Evolutionary conservation across 345 rosid genomes (phyloP).

Genomic region (Firmiana major): DNA sequence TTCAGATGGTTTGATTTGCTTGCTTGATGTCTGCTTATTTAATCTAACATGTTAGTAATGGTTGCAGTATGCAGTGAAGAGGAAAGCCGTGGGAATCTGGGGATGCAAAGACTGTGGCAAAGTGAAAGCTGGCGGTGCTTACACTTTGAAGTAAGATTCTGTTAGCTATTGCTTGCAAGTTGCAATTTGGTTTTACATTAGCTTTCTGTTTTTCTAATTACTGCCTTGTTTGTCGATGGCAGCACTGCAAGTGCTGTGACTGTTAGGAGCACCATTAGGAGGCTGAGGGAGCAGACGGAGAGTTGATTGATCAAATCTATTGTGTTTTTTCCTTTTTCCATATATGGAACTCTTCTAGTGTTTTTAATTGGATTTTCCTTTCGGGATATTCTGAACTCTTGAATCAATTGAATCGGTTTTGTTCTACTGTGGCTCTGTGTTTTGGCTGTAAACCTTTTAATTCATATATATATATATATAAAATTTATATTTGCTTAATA

Average conservation of each 20-base stretch:
- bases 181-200: background rate
- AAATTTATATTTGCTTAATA: no score
- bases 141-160: slow-evolving; percentile 51
- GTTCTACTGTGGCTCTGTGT: background rate
- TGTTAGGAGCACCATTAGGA: slow-evolving; percentile 62
- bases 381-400: background rate
- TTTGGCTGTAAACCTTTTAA: no score
- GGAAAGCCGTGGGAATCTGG: slow-evolving; percentile 69
- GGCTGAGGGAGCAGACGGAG: slow-evolving; percentile 70
- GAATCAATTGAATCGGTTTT: slow-evolving; percentile 8
- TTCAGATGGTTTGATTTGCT: background rate
- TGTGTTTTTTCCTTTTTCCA: background rate
- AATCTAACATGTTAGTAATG: background rate
- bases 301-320: slow-evolving; percentile 12
- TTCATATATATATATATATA: no score
- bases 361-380: background rate
- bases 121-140: slow-evolving; percentile 66
- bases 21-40: background rate
- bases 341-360: background rate
- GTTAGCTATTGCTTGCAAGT: background rate
- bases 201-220: background rate
- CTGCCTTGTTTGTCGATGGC: slow-evolving; percentile 1
- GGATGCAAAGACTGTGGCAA: slow-evolving; percentile 67
- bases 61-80: slow-evolving; percentile 53
- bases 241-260: slow-evolving; percentile 80